Evolutionary conservation across 257 asterid species (phyloP).

Genomic region (Anisodus tanguticus): DNA sequence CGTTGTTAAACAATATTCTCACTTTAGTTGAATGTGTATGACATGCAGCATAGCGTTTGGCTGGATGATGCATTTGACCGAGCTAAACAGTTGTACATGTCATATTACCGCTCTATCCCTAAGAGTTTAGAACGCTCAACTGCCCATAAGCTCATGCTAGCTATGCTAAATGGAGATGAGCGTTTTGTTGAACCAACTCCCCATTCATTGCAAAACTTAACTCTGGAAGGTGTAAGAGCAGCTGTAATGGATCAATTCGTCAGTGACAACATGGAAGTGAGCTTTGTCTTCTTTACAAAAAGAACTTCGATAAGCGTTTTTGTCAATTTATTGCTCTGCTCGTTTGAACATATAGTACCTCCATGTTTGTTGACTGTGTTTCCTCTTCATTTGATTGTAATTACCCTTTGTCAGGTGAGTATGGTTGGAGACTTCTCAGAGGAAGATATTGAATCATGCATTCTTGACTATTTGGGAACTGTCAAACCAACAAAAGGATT

Average conservation of each 20-base stretch:
- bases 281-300: conserved; percentile 2
- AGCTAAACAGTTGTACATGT: conserved; percentile 92
- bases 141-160: conserved; percentile 97
- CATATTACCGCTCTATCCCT: conserved; percentile 92
- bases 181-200: conserved; percentile 99
- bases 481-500: conserved; percentile 72
- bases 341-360: conserved; percentile 11
- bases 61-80: conserved; percentile 97
- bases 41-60: conserved; percentile 97
- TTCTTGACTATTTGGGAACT: conserved; percentile 94
- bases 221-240: conserved; percentile 79
- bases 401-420: conserved; percentile 68
- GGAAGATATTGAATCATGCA: conserved; percentile 94
- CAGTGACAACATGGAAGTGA: conserved; percentile 95
- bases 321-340: conserved; percentile 5
- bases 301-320: conserved; percentile 31
- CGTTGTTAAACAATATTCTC: conserved; percentile 26
- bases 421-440: conserved; percentile 97
- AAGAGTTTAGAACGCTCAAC: conserved; percentile 99
- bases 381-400: conserved; percentile 33
- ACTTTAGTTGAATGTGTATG: conserved; percentile 26
- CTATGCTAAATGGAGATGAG: conserved; percentile 97
- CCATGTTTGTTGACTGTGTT: conserved; percentile 22
- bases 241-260: conserved; percentile 97
- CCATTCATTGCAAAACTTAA: conserved; percentile 73